A percentile compares a stretch with the other conserved stretches of the same genome.
These are phyloP conservation scores for Phytophthora palmivora DNA, from an alignment of 352 stramenopile genomes.

Conservation along the genomic window DNA sequence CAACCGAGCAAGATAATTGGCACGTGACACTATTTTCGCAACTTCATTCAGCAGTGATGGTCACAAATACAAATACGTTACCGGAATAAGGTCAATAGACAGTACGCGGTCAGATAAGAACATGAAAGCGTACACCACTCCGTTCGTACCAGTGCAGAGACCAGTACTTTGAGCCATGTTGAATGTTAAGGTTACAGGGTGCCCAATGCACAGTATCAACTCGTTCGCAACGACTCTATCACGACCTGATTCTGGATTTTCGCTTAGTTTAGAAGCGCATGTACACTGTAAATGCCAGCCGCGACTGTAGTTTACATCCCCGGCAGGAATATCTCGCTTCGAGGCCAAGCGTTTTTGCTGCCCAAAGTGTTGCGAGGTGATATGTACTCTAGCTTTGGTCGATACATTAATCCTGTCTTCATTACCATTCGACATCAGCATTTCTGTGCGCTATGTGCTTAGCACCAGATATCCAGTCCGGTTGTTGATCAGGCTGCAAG, in stretches of 20 bases:
- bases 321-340: not conserved
- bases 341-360: not conserved
- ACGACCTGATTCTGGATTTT: no score
- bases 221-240: no score
- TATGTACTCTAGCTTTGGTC: no score
- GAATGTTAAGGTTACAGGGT: no score
- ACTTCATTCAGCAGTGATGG: not conserved
- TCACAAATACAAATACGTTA: not conserved
- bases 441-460: conserved; percentile 11
- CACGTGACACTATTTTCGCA: no score
- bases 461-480: not conserved
- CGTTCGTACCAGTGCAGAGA: not conserved
- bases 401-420: not conserved
- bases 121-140: not conserved
- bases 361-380: not conserved
- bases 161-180: no score
- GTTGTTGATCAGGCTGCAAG: not conserved
- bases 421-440: not conserved
- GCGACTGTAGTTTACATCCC: no score
- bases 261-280: no score
- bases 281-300: no score
- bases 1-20: no score
- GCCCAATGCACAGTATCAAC: no score
- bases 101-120: not conserved
- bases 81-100: not conserved